These are phyloP conservation scores for Candida loeiensis DNA, from an alignment of 805 yeast genomes.

Conservation along the genomic window DNA sequence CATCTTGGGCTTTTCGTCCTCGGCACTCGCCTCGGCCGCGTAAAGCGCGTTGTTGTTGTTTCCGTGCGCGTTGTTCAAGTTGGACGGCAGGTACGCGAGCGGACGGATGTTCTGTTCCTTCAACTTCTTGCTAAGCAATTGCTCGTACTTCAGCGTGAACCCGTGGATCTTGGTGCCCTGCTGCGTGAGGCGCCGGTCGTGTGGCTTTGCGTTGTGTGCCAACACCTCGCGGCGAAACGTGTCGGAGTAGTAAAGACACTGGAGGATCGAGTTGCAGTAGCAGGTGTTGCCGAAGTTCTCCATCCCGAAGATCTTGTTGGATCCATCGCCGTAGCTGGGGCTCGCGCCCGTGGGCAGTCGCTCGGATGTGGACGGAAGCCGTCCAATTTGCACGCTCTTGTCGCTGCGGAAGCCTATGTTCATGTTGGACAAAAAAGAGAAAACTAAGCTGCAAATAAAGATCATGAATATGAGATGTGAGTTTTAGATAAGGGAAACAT, in stretches of 20 bases:
- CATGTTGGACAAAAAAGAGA: not conserved
- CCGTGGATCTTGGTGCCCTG: conserved; percentile 32
- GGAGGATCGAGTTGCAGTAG: conserved; percentile 89
- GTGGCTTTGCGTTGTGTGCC: conserved; percentile 28
- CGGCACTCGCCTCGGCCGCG: not conserved
- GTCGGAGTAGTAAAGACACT: conserved; percentile 74
- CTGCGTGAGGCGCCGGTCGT: conserved; percentile 28
- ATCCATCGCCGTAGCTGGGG: conserved; percentile 60
- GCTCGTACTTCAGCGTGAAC: conserved; percentile 40
- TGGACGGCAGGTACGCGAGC: conserved; percentile 4
- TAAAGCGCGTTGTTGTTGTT: conserved; percentile 1
- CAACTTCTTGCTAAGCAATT: conserved; percentile 31
- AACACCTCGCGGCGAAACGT: conserved; percentile 57
- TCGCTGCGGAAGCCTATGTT: conserved; percentile 3
- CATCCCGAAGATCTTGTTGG: conserved; percentile 70
- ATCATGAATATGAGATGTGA: too few relatives aligned
- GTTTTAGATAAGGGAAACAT: too few relatives aligned
- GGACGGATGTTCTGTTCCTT: conserved; percentile 23
- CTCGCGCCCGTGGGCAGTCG: too few relatives aligned
- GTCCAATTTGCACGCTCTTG: not conserved
- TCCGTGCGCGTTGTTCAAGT: conserved; percentile 7
- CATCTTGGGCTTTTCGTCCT: conserved; percentile 21
- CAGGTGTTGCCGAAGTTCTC: conserved; percentile 91
- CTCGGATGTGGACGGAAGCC: not conserved
- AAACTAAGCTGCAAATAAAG: too few relatives aligned